Percentiles rank a stretch among this genome's conserved stretches.
Evolutionary conservation across 176 grass and related monocot genomes (phyloP).

Genomic region (Oryza punctata): DNA sequence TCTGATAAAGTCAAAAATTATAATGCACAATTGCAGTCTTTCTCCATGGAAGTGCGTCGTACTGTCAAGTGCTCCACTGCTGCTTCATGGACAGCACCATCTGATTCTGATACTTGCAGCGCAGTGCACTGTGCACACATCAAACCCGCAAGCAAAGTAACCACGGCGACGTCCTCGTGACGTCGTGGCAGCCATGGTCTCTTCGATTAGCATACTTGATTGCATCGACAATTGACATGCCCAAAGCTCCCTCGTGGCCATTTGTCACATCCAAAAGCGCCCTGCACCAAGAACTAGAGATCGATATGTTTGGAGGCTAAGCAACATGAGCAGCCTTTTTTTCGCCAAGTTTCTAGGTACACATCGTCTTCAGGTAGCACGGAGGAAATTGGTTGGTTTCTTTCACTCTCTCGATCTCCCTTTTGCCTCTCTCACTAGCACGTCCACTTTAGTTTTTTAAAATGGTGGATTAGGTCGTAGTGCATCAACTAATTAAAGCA

Average conservation of each 20-base stretch:
- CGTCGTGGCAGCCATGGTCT: conserved; percentile 9
- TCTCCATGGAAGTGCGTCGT: conserved; percentile 19
- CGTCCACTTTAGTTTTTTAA: conserved; percentile 9
- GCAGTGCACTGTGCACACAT: neutral
- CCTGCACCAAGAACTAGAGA: conserved; percentile 39
- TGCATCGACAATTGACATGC: neutral
- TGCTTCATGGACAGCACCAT: neutral
- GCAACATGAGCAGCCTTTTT: conserved; percentile 40
- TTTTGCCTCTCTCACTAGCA: neutral
- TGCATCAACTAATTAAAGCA: conserved; percentile 12
- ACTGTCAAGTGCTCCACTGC: conserved; percentile 34
- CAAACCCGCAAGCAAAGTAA: neutral
- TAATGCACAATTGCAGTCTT: neutral
- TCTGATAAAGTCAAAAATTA: neutral
- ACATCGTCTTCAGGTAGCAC: conserved; percentile 49
- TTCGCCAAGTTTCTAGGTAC: conserved; percentile 24
- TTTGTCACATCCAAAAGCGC: conserved; percentile 45
- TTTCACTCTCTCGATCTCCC: neutral
- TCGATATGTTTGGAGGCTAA: conserved; percentile 57
- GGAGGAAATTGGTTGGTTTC: conserved; percentile 44
- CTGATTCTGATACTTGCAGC: neutral
- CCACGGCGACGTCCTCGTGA: conserved; percentile 6
- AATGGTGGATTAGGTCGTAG: conserved; percentile 29
- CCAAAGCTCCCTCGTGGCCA: neutral
- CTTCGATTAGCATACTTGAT: neutral